Evolutionary conservation across 352 stramenopile genomes (phyloP).

Genomic region (Phytophthora lateralis): DNA sequence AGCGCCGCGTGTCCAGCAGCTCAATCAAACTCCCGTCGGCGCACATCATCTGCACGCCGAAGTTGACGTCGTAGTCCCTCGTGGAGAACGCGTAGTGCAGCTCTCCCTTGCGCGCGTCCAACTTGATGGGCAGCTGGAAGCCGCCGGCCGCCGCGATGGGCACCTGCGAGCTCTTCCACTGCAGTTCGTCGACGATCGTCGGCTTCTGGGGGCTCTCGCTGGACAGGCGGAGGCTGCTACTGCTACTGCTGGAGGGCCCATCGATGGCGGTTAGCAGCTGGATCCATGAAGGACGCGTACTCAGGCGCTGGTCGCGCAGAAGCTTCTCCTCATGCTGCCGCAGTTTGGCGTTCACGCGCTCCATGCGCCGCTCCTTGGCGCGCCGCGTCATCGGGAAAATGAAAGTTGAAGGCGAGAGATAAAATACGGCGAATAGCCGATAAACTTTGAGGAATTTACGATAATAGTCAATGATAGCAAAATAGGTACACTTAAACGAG

Average conservation of each 20-base stretch:
- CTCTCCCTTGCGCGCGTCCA: conserved; percentile 60
- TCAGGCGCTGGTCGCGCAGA: conserved; percentile 49
- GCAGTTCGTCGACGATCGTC: conserved; percentile 59
- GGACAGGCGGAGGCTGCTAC: conserved; percentile 20
- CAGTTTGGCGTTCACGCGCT: conserved; percentile 68
- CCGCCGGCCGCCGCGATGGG: conserved; percentile 63
- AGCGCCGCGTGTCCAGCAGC: conserved; percentile 56
- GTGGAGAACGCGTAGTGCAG: conserved; percentile 74
- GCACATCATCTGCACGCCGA: conserved; percentile 73
- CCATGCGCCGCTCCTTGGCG: conserved; percentile 71
- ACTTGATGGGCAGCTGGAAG: conserved; percentile 79
- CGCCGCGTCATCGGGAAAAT: conserved; percentile 64
- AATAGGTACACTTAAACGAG: not conserved
- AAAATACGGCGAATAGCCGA: not conserved
- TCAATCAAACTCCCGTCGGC: conserved; percentile 60
- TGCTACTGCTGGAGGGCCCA: conserved; percentile 23
- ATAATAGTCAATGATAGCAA: not conserved
- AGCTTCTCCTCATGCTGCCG: conserved; percentile 43
- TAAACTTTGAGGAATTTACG: not conserved
- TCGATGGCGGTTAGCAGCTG: conserved; percentile 70
- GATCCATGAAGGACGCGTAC: conserved; percentile 52
- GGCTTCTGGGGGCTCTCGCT: conserved; percentile 23
- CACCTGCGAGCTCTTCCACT: conserved; percentile 81
- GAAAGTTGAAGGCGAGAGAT: conserved; percentile 37
- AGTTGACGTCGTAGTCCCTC: conserved; percentile 77